These are phyloP conservation scores for Phytopythium oedochilum DNA, from an alignment of 352 stramenopile species.

Conservation along the genomic window DNA sequence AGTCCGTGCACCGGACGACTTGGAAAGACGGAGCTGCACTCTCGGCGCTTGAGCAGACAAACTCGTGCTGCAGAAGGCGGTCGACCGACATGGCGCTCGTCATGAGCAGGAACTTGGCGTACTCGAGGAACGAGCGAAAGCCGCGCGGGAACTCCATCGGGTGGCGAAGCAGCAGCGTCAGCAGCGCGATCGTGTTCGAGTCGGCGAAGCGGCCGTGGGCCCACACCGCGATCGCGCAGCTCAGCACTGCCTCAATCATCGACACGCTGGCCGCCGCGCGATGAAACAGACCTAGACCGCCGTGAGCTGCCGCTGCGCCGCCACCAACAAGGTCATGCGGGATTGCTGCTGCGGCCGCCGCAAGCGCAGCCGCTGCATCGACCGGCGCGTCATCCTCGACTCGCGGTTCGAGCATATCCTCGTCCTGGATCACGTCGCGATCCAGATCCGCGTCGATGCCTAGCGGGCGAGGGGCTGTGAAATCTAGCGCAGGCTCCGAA, in stretches of 20 bases:
- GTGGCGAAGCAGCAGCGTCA: slow-evolving; percentile 30
- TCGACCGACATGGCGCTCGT: slow-evolving; percentile 28
- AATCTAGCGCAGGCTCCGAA: neutral
- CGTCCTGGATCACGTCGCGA: slow-evolving; percentile 8
- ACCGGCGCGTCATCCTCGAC: slow-evolving; percentile 9
- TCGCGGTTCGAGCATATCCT: slow-evolving; percentile 2
- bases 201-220: slow-evolving; percentile 34
- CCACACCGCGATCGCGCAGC: slow-evolving; percentile 35
- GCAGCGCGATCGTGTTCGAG: slow-evolving; percentile 18
- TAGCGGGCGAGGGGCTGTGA: slow-evolving; percentile 10
- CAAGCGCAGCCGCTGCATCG: slow-evolving; percentile 6
- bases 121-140: slow-evolving; percentile 62
- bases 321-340: slow-evolving; percentile 4
- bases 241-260: slow-evolving; percentile 39
- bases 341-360: neutral
- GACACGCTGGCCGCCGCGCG: neutral
- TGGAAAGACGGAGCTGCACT: neutral
- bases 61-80: slow-evolving; percentile 43
- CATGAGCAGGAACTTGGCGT: slow-evolving; percentile 50
- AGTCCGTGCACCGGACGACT: slow-evolving; percentile 4
- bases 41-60: slow-evolving; percentile 2
- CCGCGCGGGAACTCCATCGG: slow-evolving; percentile 25
- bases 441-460: slow-evolving; percentile 11
- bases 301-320: slow-evolving; percentile 5
- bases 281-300: slow-evolving; percentile 15